Conservation (phyloP, 1,284 basidiomycete species). For the Tilletia caries region DNA sequence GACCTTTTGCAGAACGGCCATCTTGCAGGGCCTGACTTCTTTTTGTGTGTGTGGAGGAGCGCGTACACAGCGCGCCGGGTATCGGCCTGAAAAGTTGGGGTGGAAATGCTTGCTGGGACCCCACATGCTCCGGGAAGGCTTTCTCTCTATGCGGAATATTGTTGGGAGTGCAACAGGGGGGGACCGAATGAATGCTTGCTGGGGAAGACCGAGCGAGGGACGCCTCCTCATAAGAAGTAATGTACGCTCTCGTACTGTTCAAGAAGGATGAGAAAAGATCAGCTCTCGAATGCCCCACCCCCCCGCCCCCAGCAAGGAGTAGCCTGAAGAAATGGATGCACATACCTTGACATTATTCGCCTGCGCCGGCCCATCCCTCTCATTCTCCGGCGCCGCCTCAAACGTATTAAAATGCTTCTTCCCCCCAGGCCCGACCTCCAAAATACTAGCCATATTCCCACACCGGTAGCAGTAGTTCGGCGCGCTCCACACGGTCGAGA, state of each 20-base stretch:
- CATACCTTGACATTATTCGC: slow-evolving; percentile 19
- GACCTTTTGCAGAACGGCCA: too few species aligned
- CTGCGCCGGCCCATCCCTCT: slow-evolving; percentile 57
- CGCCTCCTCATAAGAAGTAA: slow-evolving; percentile 13
- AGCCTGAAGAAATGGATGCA: too few species aligned
- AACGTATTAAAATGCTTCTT: slow-evolving; percentile 95
- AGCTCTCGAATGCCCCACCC: neutral
- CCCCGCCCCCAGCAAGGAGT: too few species aligned
- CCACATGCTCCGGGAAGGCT: too few species aligned
- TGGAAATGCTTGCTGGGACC: too few species aligned
- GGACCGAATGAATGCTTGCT: too few species aligned
- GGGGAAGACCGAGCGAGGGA: neutral
- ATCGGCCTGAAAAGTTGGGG: too few species aligned
- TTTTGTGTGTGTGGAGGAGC: too few species aligned
- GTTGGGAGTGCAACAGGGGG: too few species aligned
- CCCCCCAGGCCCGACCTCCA: slow-evolving; percentile 89
- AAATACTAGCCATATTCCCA: slow-evolving; percentile 92
- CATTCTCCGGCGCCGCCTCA: slow-evolving; percentile 97
- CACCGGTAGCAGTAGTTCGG: slow-evolving; percentile 99
- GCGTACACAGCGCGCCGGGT: too few species aligned
- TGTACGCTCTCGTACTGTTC: slow-evolving; percentile 13
- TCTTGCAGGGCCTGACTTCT: too few species aligned
- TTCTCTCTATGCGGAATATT: too few species aligned
- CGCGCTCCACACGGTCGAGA: slow-evolving; percentile 97
- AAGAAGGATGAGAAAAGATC: neutral